phyloP scores from a whole-genome alignment of 2,329 filamentous ascomycete species.

The Fusarium redolens region DNA sequence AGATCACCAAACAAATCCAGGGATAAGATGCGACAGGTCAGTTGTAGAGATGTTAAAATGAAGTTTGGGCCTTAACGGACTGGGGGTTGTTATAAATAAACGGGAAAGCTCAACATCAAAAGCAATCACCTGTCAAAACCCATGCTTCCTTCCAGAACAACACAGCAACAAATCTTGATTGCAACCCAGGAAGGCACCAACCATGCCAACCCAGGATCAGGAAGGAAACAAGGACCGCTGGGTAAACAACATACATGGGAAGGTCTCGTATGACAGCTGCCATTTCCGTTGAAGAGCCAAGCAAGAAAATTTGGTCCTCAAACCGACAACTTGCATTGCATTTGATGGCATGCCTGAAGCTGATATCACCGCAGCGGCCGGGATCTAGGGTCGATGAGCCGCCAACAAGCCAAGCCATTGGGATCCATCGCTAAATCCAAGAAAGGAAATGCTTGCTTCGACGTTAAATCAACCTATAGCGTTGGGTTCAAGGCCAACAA shows the following conservation, averaged over 20 bases:
- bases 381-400: conserved; percentile 4
- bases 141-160: conserved; percentile 29
- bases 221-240: not conserved
- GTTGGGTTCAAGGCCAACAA: not conserved
- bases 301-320: not conserved
- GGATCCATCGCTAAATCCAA: not conserved
- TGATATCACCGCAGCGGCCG: not conserved
- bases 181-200: not conserved
- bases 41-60: not conserved
- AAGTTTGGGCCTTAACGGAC: not conserved
- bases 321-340: conserved; percentile 4
- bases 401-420: not conserved
- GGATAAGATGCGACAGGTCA: not conserved
- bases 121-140: conserved; percentile 12
- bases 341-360: not conserved
- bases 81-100: not conserved
- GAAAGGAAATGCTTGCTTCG: conserved; percentile 15
- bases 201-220: not conserved
- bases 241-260: not conserved
- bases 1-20: not conserved
- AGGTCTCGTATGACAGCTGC: conserved; percentile 22
- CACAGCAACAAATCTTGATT: not conserved
- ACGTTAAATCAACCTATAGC: not conserved
- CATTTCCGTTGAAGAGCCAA: not conserved
- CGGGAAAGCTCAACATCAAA: not conserved